Evolutionary conservation across 768 basidiomycete species (phyloP).

Genomic region (Collybia sordida): DNA sequence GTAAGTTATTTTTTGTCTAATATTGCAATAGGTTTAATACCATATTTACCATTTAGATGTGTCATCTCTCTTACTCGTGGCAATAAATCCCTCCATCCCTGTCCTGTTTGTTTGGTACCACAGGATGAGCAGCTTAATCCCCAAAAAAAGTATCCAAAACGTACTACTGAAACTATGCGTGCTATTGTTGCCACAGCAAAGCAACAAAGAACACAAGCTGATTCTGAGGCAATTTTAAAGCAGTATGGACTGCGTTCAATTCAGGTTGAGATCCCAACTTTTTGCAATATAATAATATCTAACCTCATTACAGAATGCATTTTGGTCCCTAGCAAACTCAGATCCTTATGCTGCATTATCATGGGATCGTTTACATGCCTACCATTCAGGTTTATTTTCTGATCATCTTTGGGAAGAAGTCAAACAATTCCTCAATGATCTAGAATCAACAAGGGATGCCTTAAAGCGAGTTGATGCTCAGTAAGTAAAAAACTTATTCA

Average conservation of each 20-base stretch:
- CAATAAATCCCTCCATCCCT: conserved; percentile 29
- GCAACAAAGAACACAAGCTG: not conserved
- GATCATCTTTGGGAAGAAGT: conserved; percentile 29
- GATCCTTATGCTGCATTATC: conserved; percentile 32
- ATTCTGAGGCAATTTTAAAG: conserved; percentile 21
- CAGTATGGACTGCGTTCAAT: conserved; percentile 17
- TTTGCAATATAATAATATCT: conserved; percentile 5
- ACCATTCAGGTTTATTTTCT: conserved; percentile 29
- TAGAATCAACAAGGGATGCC: conserved; percentile 8
- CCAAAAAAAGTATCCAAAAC: conserved; percentile 4
- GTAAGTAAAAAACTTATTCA: too few relatives aligned
- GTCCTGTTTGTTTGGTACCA: conserved; percentile 36
- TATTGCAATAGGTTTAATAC: too few relatives aligned
- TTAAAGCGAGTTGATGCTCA: conserved; percentile 19
- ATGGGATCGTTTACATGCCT: conserved; percentile 38
- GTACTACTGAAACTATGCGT: conserved; percentile 14
- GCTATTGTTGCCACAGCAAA: conserved; percentile 10
- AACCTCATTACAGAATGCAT: conserved; percentile 32
- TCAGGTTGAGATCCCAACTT: conserved; percentile 21
- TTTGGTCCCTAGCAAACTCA: conserved; percentile 33
- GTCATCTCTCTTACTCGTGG: too few relatives aligned
- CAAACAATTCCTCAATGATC: conserved; percentile 14
- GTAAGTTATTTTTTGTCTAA: conserved; percentile 14
- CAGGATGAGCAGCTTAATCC: conserved; percentile 23
- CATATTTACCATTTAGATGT: too few relatives aligned